A percentile compares a stretch with the other conserved stretches of the same genome.
Evolutionary conservation across 1,284 basidiomycete genomes (phyloP).

Genomic region (Ganoderma meredithae): DNA sequence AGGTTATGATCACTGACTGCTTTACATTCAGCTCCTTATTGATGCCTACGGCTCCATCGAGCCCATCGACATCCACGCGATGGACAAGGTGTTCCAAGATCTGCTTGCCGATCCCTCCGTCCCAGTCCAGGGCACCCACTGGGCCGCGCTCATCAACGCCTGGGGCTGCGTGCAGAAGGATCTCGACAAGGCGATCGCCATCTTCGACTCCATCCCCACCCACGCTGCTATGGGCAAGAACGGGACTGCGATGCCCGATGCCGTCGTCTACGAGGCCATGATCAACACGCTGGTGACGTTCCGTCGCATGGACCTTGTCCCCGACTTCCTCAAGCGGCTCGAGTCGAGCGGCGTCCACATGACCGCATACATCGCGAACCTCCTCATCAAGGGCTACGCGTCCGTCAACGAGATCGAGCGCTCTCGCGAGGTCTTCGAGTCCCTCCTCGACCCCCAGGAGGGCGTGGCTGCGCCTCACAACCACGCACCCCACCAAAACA

Average conservation of each 20-base stretch:
- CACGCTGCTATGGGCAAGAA: constrained; percentile 52
- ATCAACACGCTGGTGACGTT: constrained; percentile 88
- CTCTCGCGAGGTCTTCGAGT: constrained; percentile 84
- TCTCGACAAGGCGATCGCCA: constrained; percentile 76
- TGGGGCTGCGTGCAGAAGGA: constrained; percentile 87
- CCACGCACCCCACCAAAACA: constrained; percentile 73
- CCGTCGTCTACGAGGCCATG: constrained; percentile 90
- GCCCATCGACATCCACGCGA: constrained; percentile 78
- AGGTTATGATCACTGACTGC: constrained; percentile 28
- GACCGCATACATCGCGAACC: constrained; percentile 97
- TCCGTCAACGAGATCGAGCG: constrained; percentile 73
- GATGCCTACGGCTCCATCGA: constrained; percentile 91
- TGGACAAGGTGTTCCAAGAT: constrained; percentile 78
- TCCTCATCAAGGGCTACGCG: constrained; percentile 91
- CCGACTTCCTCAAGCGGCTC: constrained; percentile 74
- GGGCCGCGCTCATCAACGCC: constrained; percentile 92
- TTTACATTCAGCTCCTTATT: constrained; percentile 73
- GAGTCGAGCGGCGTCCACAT: constrained; percentile 73
- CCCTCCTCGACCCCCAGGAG: constrained; percentile 84
- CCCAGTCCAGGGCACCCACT: constrained; percentile 84
- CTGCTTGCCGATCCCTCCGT: constrained; percentile 63
- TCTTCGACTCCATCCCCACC: constrained; percentile 81
- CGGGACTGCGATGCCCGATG: constrained; percentile 65
- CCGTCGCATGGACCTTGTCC: constrained; percentile 83
- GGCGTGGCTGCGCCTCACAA: constrained; percentile 93